Conservation (phyloP, 2,329 filamentous ascomycete species). For the Elsinoe necatrix region DNA sequence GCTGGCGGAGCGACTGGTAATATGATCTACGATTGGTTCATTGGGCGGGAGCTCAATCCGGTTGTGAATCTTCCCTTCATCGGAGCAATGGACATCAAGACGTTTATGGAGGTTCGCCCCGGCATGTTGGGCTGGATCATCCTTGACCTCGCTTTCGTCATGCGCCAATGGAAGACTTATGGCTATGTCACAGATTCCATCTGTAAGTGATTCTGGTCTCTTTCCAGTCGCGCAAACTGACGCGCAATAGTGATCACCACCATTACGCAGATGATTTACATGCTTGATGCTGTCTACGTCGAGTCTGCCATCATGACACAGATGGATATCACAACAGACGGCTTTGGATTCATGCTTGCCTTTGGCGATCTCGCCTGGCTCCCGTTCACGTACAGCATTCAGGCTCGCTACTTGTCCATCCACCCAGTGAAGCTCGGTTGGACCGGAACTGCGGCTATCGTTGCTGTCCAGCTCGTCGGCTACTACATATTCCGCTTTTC, state of each 20-base stretch:
- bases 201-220: slow-evolving; percentile 21
- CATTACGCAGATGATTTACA: slow-evolving; percentile 69
- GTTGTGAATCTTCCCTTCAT: slow-evolving; percentile 69
- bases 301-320: slow-evolving; percentile 84
- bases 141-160: slow-evolving; percentile 73
- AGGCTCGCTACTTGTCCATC: slow-evolving; percentile 73
- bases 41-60: slow-evolving; percentile 90
- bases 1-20: slow-evolving; percentile 76
- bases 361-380: slow-evolving; percentile 93
- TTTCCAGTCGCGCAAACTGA: slow-evolving; percentile 16
- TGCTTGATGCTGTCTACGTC: slow-evolving; percentile 77
- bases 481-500: slow-evolving; percentile 89
- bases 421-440: slow-evolving; percentile 74
- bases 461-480: slow-evolving; percentile 60
- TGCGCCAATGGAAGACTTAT: slow-evolving; percentile 78
- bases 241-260: slow-evolving; percentile 54
- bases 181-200: slow-evolving; percentile 82
- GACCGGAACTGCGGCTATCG: slow-evolving; percentile 54
- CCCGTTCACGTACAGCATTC: slow-evolving; percentile 78
- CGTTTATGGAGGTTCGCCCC: slow-evolving; percentile 82
- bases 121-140: slow-evolving; percentile 85
- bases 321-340: slow-evolving; percentile 88
- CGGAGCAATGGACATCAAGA: slow-evolving; percentile 82
- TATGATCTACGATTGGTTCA: slow-evolving; percentile 90
- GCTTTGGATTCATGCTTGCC: slow-evolving; percentile 89